A percentile compares a stretch with the other conserved stretches of the same genome.
Conservation (phyloP, 73 alveolate genomes). For the Blepharisma japonicum region DNA sequence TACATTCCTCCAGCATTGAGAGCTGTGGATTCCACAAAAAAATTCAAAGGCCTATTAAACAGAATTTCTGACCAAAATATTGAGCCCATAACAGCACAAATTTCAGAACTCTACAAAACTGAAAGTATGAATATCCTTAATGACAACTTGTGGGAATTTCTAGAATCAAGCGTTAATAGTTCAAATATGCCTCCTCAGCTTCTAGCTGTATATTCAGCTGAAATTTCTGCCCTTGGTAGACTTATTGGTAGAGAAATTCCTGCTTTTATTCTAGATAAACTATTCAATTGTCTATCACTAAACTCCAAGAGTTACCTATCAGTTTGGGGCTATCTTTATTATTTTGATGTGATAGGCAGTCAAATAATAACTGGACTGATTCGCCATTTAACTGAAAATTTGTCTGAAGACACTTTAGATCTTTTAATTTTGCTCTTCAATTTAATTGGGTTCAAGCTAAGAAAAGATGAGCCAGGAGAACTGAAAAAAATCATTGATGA, state of each 20-base stretch:
- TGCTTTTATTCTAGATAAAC: constrained; percentile 12
- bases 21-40: background rate
- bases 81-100: constrained; percentile 21
- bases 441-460: background rate
- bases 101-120: constrained; percentile 10
- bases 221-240: constrained; percentile 5
- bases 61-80: constrained; percentile 16
- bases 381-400: background rate
- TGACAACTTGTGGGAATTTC: background rate
- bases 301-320: background rate
- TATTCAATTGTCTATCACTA: background rate
- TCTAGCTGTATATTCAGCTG: constrained; percentile 4
- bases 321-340: background rate
- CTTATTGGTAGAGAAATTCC: constrained; percentile 24
- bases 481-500: background rate
- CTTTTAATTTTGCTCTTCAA: background rate
- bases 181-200: constrained; percentile 10
- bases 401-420: background rate
- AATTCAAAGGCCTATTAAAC: constrained; percentile 1
- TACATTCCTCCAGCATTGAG: background rate
- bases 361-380: background rate
- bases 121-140: background rate
- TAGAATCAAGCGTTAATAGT: background rate
- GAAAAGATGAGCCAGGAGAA: background rate
- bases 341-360: background rate